A percentile compares a stretch with the other conserved stretches of the same genome.
Evolutionary conservation across 2,329 filamentous ascomycete species (phyloP).

Genomic region (Bipolaris sorokiniana): DNA sequence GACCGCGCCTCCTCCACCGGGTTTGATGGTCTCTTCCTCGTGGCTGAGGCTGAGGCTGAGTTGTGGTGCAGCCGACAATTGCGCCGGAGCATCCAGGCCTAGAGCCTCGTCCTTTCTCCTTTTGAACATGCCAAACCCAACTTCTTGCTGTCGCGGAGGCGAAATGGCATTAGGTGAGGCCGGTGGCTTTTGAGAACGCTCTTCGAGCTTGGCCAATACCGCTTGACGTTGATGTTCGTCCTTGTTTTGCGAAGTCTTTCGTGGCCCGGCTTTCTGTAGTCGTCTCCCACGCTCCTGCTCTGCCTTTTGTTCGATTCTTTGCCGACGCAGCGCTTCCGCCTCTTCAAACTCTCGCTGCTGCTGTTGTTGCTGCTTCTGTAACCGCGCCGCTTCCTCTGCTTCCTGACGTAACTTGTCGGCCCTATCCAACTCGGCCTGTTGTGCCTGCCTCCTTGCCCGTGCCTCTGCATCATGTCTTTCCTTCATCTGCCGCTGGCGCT

Average conservation of each 20-base stretch:
- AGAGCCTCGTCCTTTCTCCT: conserved; percentile 42
- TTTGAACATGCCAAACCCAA: conserved; percentile 43
- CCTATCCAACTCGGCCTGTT: conserved; percentile 38
- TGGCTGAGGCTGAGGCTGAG: conserved; percentile 28
- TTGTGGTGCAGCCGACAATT: conserved; percentile 27
- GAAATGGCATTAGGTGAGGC: conserved; percentile 34
- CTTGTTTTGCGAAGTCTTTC: conserved; percentile 32
- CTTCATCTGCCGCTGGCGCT: conserved; percentile 40
- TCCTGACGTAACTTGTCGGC: conserved; percentile 34
- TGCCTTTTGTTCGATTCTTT: conserved; percentile 40
- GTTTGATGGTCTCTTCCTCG: conserved; percentile 46
- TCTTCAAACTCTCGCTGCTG: conserved; percentile 40
- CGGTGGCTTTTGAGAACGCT: conserved; percentile 31
- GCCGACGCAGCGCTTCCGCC: conserved; percentile 34
- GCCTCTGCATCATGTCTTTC: conserved; percentile 44
- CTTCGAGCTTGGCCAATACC: conserved; percentile 29
- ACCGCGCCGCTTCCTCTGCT: conserved; percentile 40
- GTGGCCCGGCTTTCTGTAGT: conserved; percentile 40
- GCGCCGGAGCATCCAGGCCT: conserved; percentile 27
- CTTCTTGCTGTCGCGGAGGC: conserved; percentile 40
- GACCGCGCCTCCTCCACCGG: conserved; percentile 56
- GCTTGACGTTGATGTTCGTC: conserved; percentile 36
- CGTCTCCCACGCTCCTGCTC: conserved; percentile 43
- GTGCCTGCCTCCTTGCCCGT: conserved; percentile 37
- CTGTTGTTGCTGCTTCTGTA: conserved; percentile 32